Evolutionary conservation across 305 asterid species (phyloP).

Genomic region (Vinca major): DNA sequence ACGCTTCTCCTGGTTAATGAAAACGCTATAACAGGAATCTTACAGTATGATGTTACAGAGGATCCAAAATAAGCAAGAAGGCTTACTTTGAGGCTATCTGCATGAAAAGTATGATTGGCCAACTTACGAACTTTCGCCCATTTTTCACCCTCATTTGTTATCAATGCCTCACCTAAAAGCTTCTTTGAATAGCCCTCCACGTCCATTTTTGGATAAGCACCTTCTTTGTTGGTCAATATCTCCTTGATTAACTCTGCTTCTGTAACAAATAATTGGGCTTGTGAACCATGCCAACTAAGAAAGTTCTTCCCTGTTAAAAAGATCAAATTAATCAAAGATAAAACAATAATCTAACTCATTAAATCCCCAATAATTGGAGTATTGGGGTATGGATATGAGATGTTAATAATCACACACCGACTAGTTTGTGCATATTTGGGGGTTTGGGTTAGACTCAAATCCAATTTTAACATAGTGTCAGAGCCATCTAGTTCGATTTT

Average conservation of each 20-base stretch:
- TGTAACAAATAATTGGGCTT: slow-evolving; percentile 54
- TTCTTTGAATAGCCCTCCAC: slow-evolving; percentile 46
- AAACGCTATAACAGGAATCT: too few relatives aligned
- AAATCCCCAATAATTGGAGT: too few relatives aligned
- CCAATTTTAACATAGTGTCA: too few relatives aligned
- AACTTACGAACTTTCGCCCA: slow-evolving; percentile 59
- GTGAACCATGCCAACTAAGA: slow-evolving; percentile 50
- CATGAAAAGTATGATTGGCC: slow-evolving; percentile 52
- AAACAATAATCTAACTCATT: neutral
- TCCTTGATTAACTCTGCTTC: slow-evolving; percentile 53
- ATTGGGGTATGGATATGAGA: too few relatives aligned
- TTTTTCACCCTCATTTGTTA: slow-evolving; percentile 49
- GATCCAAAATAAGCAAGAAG: neutral
- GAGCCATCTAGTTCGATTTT: too few relatives aligned
- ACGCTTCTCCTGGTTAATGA: neutral
- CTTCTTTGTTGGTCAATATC: slow-evolving; percentile 46
- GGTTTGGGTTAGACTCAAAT: too few relatives aligned
- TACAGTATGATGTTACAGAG: too few relatives aligned
- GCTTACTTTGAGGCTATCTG: slow-evolving; percentile 49
- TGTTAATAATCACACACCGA: too few relatives aligned
- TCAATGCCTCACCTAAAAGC: slow-evolving; percentile 54
- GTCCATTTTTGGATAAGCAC: slow-evolving; percentile 39
- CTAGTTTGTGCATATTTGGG: too few relatives aligned
- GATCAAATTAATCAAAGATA: neutral
- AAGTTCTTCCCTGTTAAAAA: slow-evolving; percentile 35